Evolutionary conservation across 2,329 filamentous ascomycete species (phyloP), one percentile per base, ranked within the genome.

Genomic region (Microcera coccophila): DNA sequence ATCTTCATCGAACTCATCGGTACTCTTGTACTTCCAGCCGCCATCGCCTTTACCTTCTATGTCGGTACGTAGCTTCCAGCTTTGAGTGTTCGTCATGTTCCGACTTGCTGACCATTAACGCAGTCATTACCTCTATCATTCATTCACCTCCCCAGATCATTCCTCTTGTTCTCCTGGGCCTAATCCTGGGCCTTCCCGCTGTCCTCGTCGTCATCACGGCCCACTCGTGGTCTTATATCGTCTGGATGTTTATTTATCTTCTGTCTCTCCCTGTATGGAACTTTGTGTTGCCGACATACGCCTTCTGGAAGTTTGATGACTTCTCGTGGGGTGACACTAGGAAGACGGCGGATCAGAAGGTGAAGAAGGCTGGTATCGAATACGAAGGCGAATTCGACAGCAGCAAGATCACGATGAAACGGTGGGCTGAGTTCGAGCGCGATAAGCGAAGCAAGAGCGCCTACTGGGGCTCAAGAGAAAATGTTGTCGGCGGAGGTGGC

Each of bases 251-350:
- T 33, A 93, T 97, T 66, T 98, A 98, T 66, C 80, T 98, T 15
- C 41, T 90, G 35, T 95, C 93, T 1, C 81, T 98, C 2, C 94
- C 94, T 1, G 79, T 98, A 44, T 98, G 93, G 93, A 98, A 98
- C 68, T 95, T 98, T 64, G 76, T 98, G 28, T 81, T 98, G 8
- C 93, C 93, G 0, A 81, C 81, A 7, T 98, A 98, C 63, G 86
- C 93, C 3, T 98, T 91, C 75, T 98, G 93, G 93, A 97, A 98
- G 71, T 98, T 98, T 64, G 93, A 98, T 65, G 93, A 98, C 72
- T 98, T 98, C 75, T 95, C 87, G 44, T 98, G 93, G 93, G 93
- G 93, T 60, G 94, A 98, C 52, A 98, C 93, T 42, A 82, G 93
- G 49, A 95, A 97, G 79, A 95, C 91, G 31, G 87, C 84, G 0